phyloP scores from a whole-genome alignment of 2,329 filamentous ascomycete species.

The Colletotrichum sp. region DNA sequence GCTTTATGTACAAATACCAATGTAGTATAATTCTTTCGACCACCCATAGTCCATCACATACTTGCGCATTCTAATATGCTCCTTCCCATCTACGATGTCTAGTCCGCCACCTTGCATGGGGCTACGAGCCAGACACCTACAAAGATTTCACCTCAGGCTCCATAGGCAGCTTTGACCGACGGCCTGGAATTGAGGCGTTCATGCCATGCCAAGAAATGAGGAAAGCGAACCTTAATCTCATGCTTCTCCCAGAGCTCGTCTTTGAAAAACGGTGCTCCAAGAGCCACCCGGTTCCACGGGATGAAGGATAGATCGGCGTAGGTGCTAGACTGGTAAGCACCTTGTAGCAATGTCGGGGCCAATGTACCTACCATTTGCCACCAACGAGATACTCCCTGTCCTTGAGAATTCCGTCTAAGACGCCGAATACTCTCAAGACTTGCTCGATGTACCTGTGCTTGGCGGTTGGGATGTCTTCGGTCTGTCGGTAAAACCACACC shows the following conservation, averaged over 20 bases:
- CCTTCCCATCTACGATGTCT: background rate
- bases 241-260: background rate
- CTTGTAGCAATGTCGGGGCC: slow-evolving; percentile 21
- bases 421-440: slow-evolving; percentile 29
- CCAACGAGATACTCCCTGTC: slow-evolving; percentile 38
- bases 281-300: slow-evolving; percentile 28
- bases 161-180: background rate
- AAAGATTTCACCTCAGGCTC: background rate
- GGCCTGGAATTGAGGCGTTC: background rate
- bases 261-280: background rate
- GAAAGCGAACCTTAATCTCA: background rate
- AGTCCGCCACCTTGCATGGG: background rate
- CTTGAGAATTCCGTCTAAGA: slow-evolving; percentile 34
- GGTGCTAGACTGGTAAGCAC: background rate
- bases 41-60: background rate
- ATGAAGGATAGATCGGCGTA: slow-evolving; percentile 35
- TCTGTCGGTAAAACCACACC: slow-evolving; percentile 37
- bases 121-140: background rate
- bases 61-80: background rate
- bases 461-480: slow-evolving; percentile 29
- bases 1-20: background rate
- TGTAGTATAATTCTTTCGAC: background rate
- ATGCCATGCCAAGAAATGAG: background rate
- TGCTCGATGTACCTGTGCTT: slow-evolving; percentile 34
- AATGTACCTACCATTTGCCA: slow-evolving; percentile 31